Percentiles rank a stretch among this genome's conserved stretches.
phyloP scores from a whole-genome alignment of 768 basidiomycete genomes.

The Atractiella rhizophila region DNA sequence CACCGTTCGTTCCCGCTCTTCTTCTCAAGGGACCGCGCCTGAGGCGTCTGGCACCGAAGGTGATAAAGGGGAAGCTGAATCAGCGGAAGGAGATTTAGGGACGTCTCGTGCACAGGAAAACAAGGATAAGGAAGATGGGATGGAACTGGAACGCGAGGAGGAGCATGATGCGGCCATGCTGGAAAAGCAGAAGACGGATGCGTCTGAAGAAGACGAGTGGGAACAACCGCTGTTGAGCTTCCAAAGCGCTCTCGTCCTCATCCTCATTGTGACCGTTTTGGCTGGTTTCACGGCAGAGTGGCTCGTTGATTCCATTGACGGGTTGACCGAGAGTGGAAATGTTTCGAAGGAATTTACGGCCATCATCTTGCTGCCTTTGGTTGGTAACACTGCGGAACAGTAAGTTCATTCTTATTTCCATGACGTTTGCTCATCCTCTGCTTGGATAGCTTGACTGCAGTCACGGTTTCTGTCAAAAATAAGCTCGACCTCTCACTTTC shows the following conservation, averaged over 20 bases:
- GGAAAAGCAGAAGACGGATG: background rate
- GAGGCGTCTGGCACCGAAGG: constrained; percentile 4
- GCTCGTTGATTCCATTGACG: constrained; percentile 52
- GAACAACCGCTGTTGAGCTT: constrained; percentile 12
- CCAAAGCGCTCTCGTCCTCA: constrained; percentile 5
- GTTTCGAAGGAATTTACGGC: constrained; percentile 67
- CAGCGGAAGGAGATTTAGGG: too few species aligned
- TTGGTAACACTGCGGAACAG: constrained; percentile 71
- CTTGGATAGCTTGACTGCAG: constrained; percentile 65
- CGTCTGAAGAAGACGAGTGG: constrained; percentile 13
- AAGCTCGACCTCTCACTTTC: constrained; percentile 56
- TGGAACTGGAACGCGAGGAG: constrained; percentile 10
- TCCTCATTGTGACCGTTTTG: constrained; percentile 17
- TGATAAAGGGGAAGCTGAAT: background rate
- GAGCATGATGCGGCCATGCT: constrained; percentile 11
- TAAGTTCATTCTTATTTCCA: constrained; percentile 22
- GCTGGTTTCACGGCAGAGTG: constrained; percentile 38
- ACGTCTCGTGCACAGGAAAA: background rate
- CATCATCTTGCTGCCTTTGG: constrained; percentile 71
- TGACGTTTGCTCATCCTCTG: constrained; percentile 6
- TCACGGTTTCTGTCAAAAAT: constrained; percentile 63
- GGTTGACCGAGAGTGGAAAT: constrained; percentile 32
- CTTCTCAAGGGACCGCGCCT: background rate
- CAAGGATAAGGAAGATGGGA: constrained; percentile 4
- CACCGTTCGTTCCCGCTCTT: too few species aligned